phyloP scores from a whole-genome alignment of 495 filamentous ascomycete genomes.

The Chaetomidium leptoderma region DNA sequence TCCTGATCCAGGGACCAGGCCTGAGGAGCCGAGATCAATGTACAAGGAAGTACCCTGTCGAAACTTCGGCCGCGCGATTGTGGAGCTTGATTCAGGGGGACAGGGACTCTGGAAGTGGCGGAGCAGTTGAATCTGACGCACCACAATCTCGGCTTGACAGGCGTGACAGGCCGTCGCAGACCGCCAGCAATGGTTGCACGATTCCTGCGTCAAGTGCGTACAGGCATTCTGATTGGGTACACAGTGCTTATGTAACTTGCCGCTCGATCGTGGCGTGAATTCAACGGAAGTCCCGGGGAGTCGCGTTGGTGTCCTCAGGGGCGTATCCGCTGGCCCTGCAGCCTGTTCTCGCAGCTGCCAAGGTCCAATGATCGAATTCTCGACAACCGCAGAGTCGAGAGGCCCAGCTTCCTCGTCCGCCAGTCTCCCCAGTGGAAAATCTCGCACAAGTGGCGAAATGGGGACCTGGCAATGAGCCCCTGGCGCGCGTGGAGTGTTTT shows the following conservation, averaged over 20 bases:
- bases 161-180: slow-evolving; percentile 10
- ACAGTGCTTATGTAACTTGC: neutral
- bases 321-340: neutral
- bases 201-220: slow-evolving; percentile 15
- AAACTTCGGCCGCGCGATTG: slow-evolving; percentile 16
- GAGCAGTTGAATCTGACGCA: slow-evolving; percentile 23
- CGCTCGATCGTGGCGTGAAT: slow-evolving; percentile 22
- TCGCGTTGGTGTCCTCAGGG: slow-evolving; percentile 4
- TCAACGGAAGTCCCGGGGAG: slow-evolving; percentile 15
- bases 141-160: slow-evolving; percentile 20
- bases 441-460: neutral
- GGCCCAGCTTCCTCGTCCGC: neutral
- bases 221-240: slow-evolving; percentile 19
- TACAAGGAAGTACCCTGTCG: slow-evolving; percentile 12
- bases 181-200: neutral
- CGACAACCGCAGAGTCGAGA: neutral
- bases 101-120: slow-evolving; percentile 18
- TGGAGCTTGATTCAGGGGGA: slow-evolving; percentile 17
- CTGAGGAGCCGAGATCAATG: neutral
- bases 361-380: neutral
- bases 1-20: too few species aligned
- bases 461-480: neutral
- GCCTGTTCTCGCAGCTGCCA: neutral
- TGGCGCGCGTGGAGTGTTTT: neutral
- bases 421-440: too few species aligned